Evolutionary conservation across 495 filamentous ascomycete genomes (phyloP), one percentile per base, ranked within the genome.

Genomic region (Platismatia glauca): DNA sequence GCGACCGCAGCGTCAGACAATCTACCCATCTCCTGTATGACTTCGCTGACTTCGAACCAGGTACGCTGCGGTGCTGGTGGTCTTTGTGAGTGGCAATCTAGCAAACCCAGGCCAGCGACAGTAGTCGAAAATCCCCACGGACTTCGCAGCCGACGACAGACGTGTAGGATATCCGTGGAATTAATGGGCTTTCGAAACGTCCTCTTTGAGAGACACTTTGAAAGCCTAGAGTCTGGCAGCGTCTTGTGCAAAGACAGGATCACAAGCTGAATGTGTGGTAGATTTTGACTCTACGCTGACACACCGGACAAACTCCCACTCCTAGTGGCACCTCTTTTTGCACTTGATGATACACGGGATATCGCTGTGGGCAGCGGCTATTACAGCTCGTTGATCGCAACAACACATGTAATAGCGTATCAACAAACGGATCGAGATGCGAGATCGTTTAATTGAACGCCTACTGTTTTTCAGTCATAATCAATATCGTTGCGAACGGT

Each of bases 31-130:
- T 41, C 12, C 24, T 39, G 8, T 7, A 39, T n/a, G 22, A 16
- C 4, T n/a, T 55, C 11, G 48, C 59, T 61, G 29, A 61, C 18
- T n/a, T 20, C 46, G 31, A 38, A 7, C 6, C 12, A 62, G 52
- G 27, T 62, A 62, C 20, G 53, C 60, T 16, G 60, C 60, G n/a
- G 50, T 62, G 16, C 60, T 62, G 39, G 52, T 62, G 1, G 60
- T 62, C 16, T 62, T 62, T 46, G 60, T 62, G 37, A 62, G 60
- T 20, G 60, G 60, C 12, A 62, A 62, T 46, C 18, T 62, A 41
- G 60, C 60, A 46, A 62, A 27, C 34, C 60, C 60, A 56, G 41
- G 43, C 24, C 55, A 58, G 1, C 4, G 55, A 58, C 55, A 53
- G 16, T 34, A 53, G 29, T 33, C 29, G 50, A 33, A 15, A 33